These are phyloP conservation scores for Cladophialophora chaetospira DNA, from an alignment of 2,329 filamentous ascomycete species.

Conservation along the genomic window DNA sequence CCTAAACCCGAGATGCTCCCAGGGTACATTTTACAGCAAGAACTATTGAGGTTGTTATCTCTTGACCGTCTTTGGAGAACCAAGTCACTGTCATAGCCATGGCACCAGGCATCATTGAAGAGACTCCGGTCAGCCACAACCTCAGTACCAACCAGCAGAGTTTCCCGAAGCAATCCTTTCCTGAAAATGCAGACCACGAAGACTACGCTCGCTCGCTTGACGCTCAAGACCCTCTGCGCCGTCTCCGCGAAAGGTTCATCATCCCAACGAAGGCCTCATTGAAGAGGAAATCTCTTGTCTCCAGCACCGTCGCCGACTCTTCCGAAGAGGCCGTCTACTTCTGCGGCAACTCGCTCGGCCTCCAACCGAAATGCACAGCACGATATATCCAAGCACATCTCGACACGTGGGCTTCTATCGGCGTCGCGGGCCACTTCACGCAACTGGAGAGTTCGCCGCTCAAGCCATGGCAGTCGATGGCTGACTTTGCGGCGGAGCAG, in stretches of 20 bases:
- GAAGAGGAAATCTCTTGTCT: slow-evolving; percentile 60
- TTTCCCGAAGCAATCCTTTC: slow-evolving; percentile 18
- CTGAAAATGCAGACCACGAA: slow-evolving; percentile 35
- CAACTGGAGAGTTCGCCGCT: slow-evolving; percentile 67
- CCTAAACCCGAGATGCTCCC: no score
- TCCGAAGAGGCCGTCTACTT: slow-evolving; percentile 65
- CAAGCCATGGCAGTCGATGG: slow-evolving; percentile 74
- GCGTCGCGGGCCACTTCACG: slow-evolving; percentile 80
- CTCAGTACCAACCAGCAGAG: no score
- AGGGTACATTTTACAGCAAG: no score
- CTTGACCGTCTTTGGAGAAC: no score
- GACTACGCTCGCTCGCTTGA: slow-evolving; percentile 57
- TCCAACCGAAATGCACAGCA: slow-evolving; percentile 71
- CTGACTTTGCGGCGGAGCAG: slow-evolving; percentile 68
- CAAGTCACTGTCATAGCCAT: no score
- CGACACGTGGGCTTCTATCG: slow-evolving; percentile 79
- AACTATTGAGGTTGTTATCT: no score
- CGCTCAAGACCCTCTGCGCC: slow-evolving; percentile 58
- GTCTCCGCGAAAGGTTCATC: slow-evolving; percentile 70
- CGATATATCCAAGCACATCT: slow-evolving; percentile 73
- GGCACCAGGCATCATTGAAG: slow-evolving; percentile 18
- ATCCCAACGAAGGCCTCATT: slow-evolving; percentile 74
- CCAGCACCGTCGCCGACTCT: no score
- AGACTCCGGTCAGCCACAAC: no score
- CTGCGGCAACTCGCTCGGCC: slow-evolving; percentile 84